Evolutionary conservation across 108 stramenopile genomes (phyloP).

Genomic region (Schizochytrium sp.): DNA sequence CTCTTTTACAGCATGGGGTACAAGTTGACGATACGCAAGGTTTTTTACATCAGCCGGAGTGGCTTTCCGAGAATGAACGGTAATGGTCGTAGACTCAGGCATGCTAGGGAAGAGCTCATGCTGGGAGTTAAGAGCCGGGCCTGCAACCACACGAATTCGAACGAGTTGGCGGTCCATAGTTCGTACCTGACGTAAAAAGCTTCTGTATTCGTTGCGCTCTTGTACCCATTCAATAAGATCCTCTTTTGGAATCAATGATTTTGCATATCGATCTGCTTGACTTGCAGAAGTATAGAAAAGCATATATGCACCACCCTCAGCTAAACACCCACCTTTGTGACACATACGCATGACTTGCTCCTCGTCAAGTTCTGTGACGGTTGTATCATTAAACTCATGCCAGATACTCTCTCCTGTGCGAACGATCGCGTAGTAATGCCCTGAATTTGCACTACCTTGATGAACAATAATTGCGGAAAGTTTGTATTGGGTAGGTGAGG

Average conservation of each 20-base stretch:
- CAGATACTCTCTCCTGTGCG: not conserved
- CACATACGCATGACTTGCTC: slow-evolving; percentile 23
- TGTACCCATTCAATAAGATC: slow-evolving; percentile 20
- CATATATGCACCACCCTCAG: slow-evolving; percentile 54
- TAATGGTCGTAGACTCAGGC: not conserved
- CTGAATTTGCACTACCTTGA: slow-evolving; percentile 21
- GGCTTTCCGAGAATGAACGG: slow-evolving; percentile 3
- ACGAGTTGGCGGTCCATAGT: slow-evolving; percentile 39
- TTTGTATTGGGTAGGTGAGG: not conserved
- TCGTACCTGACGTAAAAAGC: not conserved
- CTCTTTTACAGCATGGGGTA: not conserved
- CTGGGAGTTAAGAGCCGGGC: not conserved
- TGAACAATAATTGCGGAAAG: slow-evolving; percentile 39
- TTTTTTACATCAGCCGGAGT: slow-evolving; percentile 19
- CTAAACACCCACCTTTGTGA: not conserved
- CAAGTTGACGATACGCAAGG: not conserved
- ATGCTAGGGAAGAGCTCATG: not conserved
- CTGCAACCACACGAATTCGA: not conserved
- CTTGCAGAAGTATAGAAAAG: not conserved
- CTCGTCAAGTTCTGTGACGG: not conserved
- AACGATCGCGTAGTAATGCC: slow-evolving; percentile 34
- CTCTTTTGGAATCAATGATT: not conserved
- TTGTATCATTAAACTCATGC: slow-evolving; percentile 53
- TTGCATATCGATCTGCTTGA: not conserved
- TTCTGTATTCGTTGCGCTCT: not conserved